Percentiles rank a stretch among this genome's conserved stretches.
Evolutionary conservation across 1,284 basidiomycete genomes (phyloP).

Genomic region (Inonotus obliquus): DNA sequence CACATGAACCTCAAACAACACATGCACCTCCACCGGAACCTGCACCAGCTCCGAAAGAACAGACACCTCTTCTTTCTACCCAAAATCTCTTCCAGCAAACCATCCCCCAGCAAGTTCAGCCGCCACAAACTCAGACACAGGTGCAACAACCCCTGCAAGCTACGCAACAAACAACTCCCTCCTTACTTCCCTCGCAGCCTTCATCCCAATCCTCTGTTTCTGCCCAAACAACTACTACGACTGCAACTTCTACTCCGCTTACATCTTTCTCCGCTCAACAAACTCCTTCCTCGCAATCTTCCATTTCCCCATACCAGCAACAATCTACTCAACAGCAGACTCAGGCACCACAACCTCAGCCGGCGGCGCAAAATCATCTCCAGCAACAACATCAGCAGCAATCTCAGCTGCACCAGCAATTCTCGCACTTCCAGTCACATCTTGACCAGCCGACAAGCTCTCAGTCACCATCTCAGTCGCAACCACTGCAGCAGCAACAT

Average conservation of each 20-base stretch:
- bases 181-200: conserved; percentile 30
- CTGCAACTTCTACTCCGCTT: conserved; percentile 32
- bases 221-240: conserved; percentile 17
- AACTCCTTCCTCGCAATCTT: conserved; percentile 21
- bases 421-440: conserved; percentile 57
- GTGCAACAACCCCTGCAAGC: conserved; percentile 24
- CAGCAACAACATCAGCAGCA: conserved; percentile 29
- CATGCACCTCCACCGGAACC: conserved; percentile 22
- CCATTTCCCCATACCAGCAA: conserved; percentile 29
- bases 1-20: conserved; percentile 24
- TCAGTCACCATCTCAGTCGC: conserved; percentile 35
- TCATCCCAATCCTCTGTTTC: conserved; percentile 19
- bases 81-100: conserved; percentile 42
- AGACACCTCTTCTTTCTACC: conserved; percentile 27
- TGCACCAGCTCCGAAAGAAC: conserved; percentile 31
- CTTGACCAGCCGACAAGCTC: conserved; percentile 37
- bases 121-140: conserved; percentile 24
- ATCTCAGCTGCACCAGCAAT: conserved; percentile 42
- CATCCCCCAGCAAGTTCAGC: conserved; percentile 40
- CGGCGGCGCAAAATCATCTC: conserved; percentile 33
- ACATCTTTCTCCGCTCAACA: conserved; percentile 38
- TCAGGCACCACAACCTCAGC: conserved; percentile 31
- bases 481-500: conserved; percentile 37
- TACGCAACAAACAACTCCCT: conserved; percentile 38
- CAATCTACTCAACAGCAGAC: conserved; percentile 23